Conservation (phyloP, 306 rosid species). For the Coriaria nepalensis region DNA sequence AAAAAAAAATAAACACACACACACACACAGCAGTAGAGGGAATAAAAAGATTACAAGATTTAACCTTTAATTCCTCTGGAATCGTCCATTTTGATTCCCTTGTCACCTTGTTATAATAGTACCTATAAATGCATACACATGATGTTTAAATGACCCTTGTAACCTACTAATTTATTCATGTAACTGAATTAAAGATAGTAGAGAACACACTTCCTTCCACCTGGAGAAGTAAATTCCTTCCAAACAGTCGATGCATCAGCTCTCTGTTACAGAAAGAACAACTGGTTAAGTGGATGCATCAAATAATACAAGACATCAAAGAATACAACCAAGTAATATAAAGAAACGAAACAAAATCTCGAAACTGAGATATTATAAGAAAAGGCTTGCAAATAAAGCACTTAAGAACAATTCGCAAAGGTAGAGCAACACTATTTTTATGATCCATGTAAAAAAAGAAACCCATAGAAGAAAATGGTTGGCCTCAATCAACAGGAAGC, state of each 20-base stretch:
- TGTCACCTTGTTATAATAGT: conserved; percentile 85
- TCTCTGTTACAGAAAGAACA: conserved; percentile 62
- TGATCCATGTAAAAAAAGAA: not conserved
- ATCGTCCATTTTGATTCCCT: conserved; percentile 94
- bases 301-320: not conserved
- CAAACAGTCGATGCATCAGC: conserved; percentile 99
- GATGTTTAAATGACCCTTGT: not conserved
- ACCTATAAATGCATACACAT: conserved; percentile 28
- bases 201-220: conserved; percentile 75
- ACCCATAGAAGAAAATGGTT: conserved; percentile 1
- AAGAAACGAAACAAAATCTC: conserved; percentile 1
- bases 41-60: conserved; percentile 12
- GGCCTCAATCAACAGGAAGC: conserved; percentile 3
- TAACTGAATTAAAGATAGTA: conserved; percentile 7
- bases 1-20: not conserved
- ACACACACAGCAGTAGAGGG: not conserved
- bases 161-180: not conserved
- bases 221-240: conserved; percentile 90
- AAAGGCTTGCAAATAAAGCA: too few species aligned
- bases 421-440: too few species aligned
- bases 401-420: conserved; percentile 13
- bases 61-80: conserved; percentile 95
- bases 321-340: conserved; percentile 13
- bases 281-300: conserved; percentile 9
- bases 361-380: too few species aligned